A percentile compares a stretch with the other conserved stretches of the same genome.
phyloP scores from a whole-genome alignment of 768 basidiomycete genomes.

The Calocybe gangraenosa region DNA sequence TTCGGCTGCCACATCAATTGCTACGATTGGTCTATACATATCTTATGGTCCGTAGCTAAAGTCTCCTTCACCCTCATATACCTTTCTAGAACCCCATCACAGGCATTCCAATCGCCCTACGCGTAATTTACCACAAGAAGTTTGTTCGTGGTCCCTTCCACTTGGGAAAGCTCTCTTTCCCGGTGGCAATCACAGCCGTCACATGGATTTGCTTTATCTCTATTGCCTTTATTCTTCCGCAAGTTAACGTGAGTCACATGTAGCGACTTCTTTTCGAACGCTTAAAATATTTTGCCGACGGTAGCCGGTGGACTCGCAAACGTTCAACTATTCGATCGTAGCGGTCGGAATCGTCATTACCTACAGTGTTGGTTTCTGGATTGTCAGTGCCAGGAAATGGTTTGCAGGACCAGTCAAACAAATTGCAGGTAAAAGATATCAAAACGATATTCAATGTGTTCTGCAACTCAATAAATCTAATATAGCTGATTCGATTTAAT shows the following conservation, averaged over 20 bases:
- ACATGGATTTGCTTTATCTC: conserved; percentile 70
- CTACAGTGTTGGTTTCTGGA: conserved; percentile 68
- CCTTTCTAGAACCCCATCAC: not conserved
- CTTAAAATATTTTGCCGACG: not conserved
- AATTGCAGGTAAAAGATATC: conserved; percentile 47
- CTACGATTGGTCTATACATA: conserved; percentile 74
- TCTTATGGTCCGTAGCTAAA: conserved; percentile 52
- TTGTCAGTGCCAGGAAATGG: conserved; percentile 67
- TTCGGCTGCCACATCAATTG: conserved; percentile 54
- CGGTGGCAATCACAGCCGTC: conserved; percentile 53
- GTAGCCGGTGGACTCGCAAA: conserved; percentile 64
- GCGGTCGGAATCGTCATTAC: conserved; percentile 69
- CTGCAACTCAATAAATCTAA: too few relatives aligned
- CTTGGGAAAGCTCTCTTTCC: conserved; percentile 59
- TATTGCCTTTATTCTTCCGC: conserved; percentile 70
- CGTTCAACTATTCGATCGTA: conserved; percentile 72
- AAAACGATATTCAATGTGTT: not conserved
- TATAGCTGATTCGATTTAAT: conserved; percentile 41
- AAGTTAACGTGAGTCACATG: conserved; percentile 45
- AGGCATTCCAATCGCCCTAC: conserved; percentile 68
- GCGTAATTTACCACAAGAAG: conserved; percentile 53
- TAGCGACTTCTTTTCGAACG: not conserved
- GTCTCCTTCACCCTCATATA: not conserved
- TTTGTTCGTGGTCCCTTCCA: conserved; percentile 73
- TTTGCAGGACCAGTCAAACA: conserved; percentile 69